Evolutionary conservation across 495 filamentous ascomycete species (phyloP), one percentile per base, ranked within the genome.

Genomic region (Xylaria scruposa): DNA sequence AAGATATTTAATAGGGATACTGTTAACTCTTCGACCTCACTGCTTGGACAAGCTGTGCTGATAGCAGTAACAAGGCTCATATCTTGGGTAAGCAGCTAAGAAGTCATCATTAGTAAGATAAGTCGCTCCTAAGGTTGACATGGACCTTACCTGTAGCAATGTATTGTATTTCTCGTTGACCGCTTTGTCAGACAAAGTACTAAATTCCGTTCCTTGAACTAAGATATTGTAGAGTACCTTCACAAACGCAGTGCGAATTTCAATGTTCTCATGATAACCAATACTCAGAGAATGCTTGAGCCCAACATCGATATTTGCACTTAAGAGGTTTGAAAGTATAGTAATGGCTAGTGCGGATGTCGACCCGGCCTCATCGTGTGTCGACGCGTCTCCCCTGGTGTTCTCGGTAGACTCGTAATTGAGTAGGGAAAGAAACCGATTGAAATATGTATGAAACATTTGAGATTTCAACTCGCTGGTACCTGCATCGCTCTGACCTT

Each of bases 361-460:
- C 36, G 85, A 84, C 7, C 82, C 80, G 21, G 78, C 65, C 64
- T 88, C 86, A 59, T 88, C 85, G 56, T 81, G 78, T 6, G 70
- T 26, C 29, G 79, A 78, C 8, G 73, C 51, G 36, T 83, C 82
- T 42, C 79, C 78, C 33, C 73, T 73, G 10, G 75, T 74, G 15
- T 81, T 81, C 13, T 89, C 87, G 13, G 80, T 53, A 4, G 83
- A 75, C 40, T 88, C 88, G 56, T 85, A 83, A 68, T 90, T 89
- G 21, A 91, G 81, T 17, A 91, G 74, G 1, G 88, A 87, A 46
- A 91, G 80, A 70, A 91, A 90, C 40, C 87, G 79, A 69, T 87
- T 89, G 75, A 91, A 91, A 79, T 91, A 91, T n/a, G 83, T 85
- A 59, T 88, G 88, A 74, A 91, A 91, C 87, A 91, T 88, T 71